Evolutionary conservation across 169 alveolate genomes (phyloP).

Genomic region (Plasmodium malariae): DNA sequence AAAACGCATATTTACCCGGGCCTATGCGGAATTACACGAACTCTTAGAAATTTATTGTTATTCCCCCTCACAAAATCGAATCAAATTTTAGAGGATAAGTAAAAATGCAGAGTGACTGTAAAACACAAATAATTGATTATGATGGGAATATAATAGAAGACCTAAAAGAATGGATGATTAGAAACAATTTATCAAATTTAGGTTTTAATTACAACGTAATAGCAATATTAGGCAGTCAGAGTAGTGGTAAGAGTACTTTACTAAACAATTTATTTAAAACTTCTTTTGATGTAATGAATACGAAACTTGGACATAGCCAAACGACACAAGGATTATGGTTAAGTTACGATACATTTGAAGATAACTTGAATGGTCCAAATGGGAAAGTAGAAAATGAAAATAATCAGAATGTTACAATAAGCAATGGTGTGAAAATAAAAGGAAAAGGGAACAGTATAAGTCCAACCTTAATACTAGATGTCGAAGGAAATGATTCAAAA

Average conservation of each 20-base stretch:
- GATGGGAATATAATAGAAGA: slow-evolving; percentile 67
- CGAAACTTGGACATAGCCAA: slow-evolving; percentile 91
- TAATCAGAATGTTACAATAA: not conserved
- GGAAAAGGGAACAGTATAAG: not conserved
- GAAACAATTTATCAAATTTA: slow-evolving; percentile 28
- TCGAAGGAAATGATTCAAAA: slow-evolving; percentile 93
- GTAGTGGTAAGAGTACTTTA: slow-evolving; percentile 93
- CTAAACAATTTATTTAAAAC: slow-evolving; percentile 89
- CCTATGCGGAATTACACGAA: too few species aligned
- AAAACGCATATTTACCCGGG: too few species aligned
- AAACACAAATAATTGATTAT: slow-evolving; percentile 73
- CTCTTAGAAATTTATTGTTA: too few species aligned
- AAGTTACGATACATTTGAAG: slow-evolving; percentile 78
- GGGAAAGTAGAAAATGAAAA: not conserved
- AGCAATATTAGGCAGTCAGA: slow-evolving; percentile 92
- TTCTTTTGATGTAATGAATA: slow-evolving; percentile 90
- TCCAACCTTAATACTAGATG: slow-evolving; percentile 89
- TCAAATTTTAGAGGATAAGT: too few species aligned
- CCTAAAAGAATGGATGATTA: slow-evolving; percentile 61
- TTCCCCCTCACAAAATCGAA: too few species aligned
- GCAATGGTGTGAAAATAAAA: not conserved
- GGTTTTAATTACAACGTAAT: slow-evolving; percentile 88
- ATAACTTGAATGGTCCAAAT: not conserved
- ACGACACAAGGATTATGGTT: slow-evolving; percentile 94
- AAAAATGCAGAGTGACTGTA: slow-evolving; percentile 6